Evolutionary conservation across 2,329 filamentous ascomycete species (phyloP).

Genomic region (Colletotrichum cuscutae): DNA sequence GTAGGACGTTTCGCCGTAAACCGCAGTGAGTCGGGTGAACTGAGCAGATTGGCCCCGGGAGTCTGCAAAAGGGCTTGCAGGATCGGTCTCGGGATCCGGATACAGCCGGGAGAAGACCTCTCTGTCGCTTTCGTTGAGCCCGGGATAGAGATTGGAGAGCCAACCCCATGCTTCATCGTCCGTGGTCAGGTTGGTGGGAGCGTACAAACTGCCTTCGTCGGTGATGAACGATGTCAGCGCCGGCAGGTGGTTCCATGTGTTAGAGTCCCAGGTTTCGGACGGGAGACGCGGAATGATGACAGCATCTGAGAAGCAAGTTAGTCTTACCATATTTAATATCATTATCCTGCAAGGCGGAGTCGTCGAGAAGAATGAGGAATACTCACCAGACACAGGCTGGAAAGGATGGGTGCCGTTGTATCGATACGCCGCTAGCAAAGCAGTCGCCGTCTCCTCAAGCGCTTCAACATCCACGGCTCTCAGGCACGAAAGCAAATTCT

Average conservation of each 20-base stretch:
- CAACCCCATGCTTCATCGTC: slow-evolving; percentile 17
- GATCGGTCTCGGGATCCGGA: slow-evolving; percentile 7
- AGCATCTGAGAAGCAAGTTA: neutral
- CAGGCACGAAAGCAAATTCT: slow-evolving; percentile 50
- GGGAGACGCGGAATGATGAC: slow-evolving; percentile 15
- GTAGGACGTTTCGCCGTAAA: slow-evolving; percentile 18
- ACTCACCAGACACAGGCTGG: slow-evolving; percentile 8
- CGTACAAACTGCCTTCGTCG: slow-evolving; percentile 21
- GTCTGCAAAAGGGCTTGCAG: neutral
- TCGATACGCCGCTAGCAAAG: slow-evolving; percentile 3
- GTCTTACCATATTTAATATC: neutral
- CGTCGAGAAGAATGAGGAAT: too few species aligned
- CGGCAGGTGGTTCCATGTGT: slow-evolving; percentile 8
- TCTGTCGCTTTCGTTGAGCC: neutral
- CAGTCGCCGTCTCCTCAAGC: slow-evolving; percentile 40
- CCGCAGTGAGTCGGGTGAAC: slow-evolving; percentile 5
- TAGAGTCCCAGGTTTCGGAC: slow-evolving; percentile 8
- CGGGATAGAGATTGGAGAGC: slow-evolving; percentile 15
- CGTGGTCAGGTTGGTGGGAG: slow-evolving; percentile 18
- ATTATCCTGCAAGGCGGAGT: neutral
- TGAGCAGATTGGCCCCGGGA: slow-evolving; percentile 12
- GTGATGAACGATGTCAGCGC: slow-evolving; percentile 11
- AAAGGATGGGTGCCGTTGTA: slow-evolving; percentile 20
- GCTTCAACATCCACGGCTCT: slow-evolving; percentile 46
- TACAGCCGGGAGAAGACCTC: slow-evolving; percentile 4